A percentile compares a stretch with the other conserved stretches of the same genome.
Evolutionary conservation across 768 basidiomycete genomes (phyloP).

Genomic region (Rhizopogon vesiculosus): DNA sequence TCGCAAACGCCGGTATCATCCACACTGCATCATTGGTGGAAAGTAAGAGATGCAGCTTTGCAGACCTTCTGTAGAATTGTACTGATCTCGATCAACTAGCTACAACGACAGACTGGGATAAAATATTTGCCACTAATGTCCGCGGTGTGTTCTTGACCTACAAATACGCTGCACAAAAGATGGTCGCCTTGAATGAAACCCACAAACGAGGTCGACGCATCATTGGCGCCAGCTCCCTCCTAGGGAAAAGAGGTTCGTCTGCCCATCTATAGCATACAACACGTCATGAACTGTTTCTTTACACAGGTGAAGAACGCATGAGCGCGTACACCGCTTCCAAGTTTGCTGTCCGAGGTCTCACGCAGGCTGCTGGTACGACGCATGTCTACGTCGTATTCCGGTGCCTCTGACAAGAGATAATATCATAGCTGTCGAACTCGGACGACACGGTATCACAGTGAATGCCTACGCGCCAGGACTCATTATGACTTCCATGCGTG

Average conservation of each 20-base stretch:
- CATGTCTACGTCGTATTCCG: not conserved
- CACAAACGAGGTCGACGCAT: slow-evolving; percentile 31
- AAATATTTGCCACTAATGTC: slow-evolving; percentile 27
- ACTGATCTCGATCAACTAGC: slow-evolving; percentile 10
- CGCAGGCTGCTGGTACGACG: slow-evolving; percentile 15
- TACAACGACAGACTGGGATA: slow-evolving; percentile 25
- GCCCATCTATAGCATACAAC: not conserved
- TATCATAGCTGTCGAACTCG: slow-evolving; percentile 21
- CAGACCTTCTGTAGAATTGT: not conserved
- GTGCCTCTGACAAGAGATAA: not conserved
- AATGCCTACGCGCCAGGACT: slow-evolving; percentile 25
- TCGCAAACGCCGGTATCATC: slow-evolving; percentile 20
- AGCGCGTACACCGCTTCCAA: slow-evolving; percentile 25
- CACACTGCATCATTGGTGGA: not conserved
- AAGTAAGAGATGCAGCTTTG: slow-evolving; percentile 5
- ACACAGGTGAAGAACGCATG: not conserved
- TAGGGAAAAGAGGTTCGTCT: slow-evolving; percentile 12
- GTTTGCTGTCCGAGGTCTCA: slow-evolving; percentile 26
- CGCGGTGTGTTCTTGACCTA: slow-evolving; percentile 30
- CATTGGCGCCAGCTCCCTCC: slow-evolving; percentile 28
- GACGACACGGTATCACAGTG: slow-evolving; percentile 19
- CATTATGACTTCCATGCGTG: slow-evolving; percentile 21
- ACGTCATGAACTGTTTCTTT: not conserved
- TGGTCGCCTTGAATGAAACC: slow-evolving; percentile 28
- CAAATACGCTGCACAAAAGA: slow-evolving; percentile 33